Base-by-base conservation (phyloP, 164 flowering plant genomes). In the Magnolia officinalis region DNA sequence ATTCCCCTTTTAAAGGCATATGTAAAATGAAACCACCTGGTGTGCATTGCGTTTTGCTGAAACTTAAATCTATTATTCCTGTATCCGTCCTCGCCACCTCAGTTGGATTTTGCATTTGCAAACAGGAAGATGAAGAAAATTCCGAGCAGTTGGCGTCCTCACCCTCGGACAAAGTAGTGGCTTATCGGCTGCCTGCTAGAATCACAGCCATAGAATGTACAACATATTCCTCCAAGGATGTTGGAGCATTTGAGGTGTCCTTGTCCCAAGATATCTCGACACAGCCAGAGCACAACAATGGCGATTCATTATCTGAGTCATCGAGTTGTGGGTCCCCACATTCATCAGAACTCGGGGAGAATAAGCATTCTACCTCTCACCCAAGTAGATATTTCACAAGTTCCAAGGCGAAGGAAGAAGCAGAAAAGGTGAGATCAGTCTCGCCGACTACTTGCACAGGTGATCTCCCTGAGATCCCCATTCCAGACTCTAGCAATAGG, bases 81-180 rank as follows among this genome's bases (percentile, higher is more conserved):
- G 37, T 49, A 18, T 71, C 52, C 8, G 23, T 71, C 20, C 49
- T 63, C 23, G 10, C 24, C 6, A 3, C 61, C 7, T 7, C 2
- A 7, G 8, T 68, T 68, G 45, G 6, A n/a, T 9, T 70, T 49
- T 70, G 20, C 9, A 49, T 55, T 71, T 61, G 63, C 8, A 70
- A 77, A 77, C 83, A 86, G 88, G 92, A 81, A 67, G 87, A 84
- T 59, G 72, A 65, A 51, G 87, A 81, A 72, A 71, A 76, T 67
- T 84, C 78, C 64, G 84, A 78, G 70, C 83, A 78, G 10, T 82
- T 85, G 66, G 24, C 37, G 55, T 77, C 61, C 75, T 72, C 81
- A 10, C 78, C 58, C 86, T 20, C 79, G 76, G 49, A 51, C 76
- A 67, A 73, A 52, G 45, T 37, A 37, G 45, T 37, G 45, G 45